Evolutionary conservation across 768 basidiomycete genomes (phyloP).

Genomic region (Lentinula raphanica): DNA sequence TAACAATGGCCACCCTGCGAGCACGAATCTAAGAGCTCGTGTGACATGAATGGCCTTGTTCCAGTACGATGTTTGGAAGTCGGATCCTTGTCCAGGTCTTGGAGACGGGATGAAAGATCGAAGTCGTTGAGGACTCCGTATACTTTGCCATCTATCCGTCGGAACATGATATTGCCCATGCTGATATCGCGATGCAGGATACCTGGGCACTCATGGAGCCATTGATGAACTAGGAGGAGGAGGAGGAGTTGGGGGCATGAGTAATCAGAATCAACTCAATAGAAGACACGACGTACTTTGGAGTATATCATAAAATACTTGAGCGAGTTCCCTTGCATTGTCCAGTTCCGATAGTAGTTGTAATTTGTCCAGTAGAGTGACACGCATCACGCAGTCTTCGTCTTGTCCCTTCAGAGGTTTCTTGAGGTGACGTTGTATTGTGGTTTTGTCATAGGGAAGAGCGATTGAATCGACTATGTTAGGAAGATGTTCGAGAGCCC

Average conservation of each 20-base stretch:
- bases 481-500: background rate
- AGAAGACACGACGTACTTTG: background rate
- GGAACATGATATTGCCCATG: slow-evolving; percentile 9
- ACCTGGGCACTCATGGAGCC: slow-evolving; percentile 1
- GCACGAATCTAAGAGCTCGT: background rate
- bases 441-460: background rate
- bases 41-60: slow-evolving; percentile 1
- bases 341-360: background rate
- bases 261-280: background rate
- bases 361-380: background rate
- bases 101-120: slow-evolving; percentile 6
- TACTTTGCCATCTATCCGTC: slow-evolving; percentile 10
- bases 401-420: background rate
- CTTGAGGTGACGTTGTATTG: background rate
- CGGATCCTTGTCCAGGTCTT: background rate
- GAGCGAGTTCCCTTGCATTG: no score
- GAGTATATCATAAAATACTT: background rate
- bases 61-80: slow-evolving; percentile 1
- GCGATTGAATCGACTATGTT: background rate
- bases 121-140: slow-evolving; percentile 12
- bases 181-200: slow-evolving; percentile 16
- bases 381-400: background rate
- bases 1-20: background rate
- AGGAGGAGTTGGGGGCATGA: background rate
- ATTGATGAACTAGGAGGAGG: slow-evolving; percentile 3